phyloP scores from a whole-genome alignment of 2,329 filamentous ascomycete genomes.

The Aspergillus sp. region DNA sequence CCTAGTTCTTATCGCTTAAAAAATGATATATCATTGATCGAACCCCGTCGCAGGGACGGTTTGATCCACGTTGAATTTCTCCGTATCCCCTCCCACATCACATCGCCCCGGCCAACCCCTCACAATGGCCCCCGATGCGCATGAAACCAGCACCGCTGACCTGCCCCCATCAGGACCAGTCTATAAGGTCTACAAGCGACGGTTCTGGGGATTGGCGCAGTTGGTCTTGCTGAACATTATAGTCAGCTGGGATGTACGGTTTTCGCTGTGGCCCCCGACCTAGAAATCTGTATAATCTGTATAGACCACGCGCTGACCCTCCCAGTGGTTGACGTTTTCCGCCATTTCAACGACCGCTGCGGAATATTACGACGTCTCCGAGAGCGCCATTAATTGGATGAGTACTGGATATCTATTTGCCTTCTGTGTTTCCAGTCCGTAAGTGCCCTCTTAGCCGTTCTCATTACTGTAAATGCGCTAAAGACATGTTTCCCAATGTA shows the following conservation, averaged over 20 bases:
- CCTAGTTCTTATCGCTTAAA: neutral
- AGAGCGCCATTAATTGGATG: conserved; percentile 86
- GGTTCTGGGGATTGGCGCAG: conserved; percentile 85
- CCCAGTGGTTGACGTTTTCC: conserved; percentile 86
- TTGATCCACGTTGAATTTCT: neutral
- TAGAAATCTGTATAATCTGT: neutral
- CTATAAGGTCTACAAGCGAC: conserved; percentile 71
- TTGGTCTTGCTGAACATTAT: conserved; percentile 87
- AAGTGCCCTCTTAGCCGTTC: conserved; percentile 26
- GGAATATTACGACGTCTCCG: conserved; percentile 70
- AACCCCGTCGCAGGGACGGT: neutral
- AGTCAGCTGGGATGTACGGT: conserved; percentile 87
- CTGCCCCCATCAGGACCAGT: conserved; percentile 22
- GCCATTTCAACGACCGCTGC: conserved; percentile 75
- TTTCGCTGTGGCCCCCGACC: neutral
- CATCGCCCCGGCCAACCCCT: neutral
- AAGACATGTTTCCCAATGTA: conserved; percentile 12
- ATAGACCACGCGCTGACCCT: neutral
- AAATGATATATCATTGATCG: neutral
- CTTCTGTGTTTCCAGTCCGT: conserved; percentile 72
- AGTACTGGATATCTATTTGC: conserved; percentile 84
- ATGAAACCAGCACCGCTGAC: conserved; percentile 4
- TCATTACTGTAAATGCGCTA: neutral
- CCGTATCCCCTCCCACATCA: neutral
- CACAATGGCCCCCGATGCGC: conserved; percentile 11